Conservation (phyloP, 805 yeast genomes). For the Pichia rugopelliculosa region DNA sequence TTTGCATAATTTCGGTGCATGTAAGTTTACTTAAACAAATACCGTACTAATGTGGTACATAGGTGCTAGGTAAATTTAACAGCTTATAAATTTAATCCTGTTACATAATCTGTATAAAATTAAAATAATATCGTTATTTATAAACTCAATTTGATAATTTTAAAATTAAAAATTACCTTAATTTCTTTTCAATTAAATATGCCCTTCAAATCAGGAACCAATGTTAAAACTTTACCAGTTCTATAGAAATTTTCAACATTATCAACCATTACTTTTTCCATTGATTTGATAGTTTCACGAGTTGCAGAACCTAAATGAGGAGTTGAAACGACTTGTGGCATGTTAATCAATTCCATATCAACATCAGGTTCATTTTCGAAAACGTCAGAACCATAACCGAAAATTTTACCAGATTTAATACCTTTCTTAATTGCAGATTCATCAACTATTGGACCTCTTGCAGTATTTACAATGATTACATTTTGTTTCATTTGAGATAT, state of each 20-base stretch:
- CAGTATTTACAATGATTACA: constrained; percentile 76
- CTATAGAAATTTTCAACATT: constrained; percentile 52
- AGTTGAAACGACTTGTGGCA: constrained; percentile 65
- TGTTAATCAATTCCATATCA: constrained; percentile 47
- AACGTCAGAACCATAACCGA: constrained; percentile 67
- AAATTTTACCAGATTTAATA: constrained; percentile 57
- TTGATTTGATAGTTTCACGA: constrained; percentile 59
- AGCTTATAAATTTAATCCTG: too few relatives aligned
- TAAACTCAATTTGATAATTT: too few relatives aligned
- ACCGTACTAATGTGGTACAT: too few relatives aligned
- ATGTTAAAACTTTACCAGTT: constrained; percentile 61
- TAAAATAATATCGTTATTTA: too few relatives aligned
- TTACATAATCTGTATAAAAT: too few relatives aligned
- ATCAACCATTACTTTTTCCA: constrained; percentile 73
- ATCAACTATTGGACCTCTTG: constrained; percentile 80
- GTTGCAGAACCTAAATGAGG: constrained; percentile 93
- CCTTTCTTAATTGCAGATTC: constrained; percentile 51
- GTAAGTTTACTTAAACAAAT: too few relatives aligned
- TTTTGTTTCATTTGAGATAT: constrained; percentile 71
- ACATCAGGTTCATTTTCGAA: constrained; percentile 68
- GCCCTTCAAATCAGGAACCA: constrained; percentile 67
- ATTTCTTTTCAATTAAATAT: too few relatives aligned
- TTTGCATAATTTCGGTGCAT: too few relatives aligned
- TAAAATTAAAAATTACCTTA: too few relatives aligned
- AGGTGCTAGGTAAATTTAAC: too few relatives aligned